Evolutionary conservation across 257 asterid genomes (phyloP).

Genomic region (Solanum chmielewskii): DNA sequence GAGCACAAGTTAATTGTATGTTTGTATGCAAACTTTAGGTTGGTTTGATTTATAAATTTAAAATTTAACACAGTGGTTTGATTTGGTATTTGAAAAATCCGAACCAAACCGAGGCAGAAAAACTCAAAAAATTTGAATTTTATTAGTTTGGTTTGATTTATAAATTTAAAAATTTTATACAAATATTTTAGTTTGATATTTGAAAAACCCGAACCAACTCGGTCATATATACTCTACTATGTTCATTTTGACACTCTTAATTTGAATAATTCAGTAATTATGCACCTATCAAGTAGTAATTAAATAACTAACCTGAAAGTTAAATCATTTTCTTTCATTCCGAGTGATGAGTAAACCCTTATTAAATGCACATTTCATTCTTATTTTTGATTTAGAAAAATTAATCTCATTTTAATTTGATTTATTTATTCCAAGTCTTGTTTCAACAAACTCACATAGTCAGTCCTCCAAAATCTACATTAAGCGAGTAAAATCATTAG

Average conservation of each 20-base stretch:
- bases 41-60: no score
- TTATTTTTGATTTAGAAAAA: background rate
- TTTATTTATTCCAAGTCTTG: background rate
- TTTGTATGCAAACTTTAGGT: no score
- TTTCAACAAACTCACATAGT: background rate
- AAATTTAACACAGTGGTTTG: no score
- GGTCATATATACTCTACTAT: no score
- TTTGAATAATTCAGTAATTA: background rate
- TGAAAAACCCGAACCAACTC: no score
- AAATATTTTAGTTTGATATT: no score
- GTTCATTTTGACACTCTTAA: background rate
- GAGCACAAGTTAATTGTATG: no score
- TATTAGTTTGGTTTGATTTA: no score
- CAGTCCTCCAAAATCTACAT: background rate
- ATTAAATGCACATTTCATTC: background rate
- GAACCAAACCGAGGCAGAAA: no score
- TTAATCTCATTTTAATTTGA: background rate
- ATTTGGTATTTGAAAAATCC: no score
- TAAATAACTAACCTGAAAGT: background rate
- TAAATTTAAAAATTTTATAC: no score
- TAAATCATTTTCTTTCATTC: background rate
- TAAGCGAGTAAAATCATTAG: background rate
- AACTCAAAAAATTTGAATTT: fast-evolving
- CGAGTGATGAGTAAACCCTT: background rate
- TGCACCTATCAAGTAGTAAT: background rate